Evolutionary conservation across 2,329 filamentous ascomycete genomes (phyloP).

Genomic region (Ceratocystis ficicola): DNA sequence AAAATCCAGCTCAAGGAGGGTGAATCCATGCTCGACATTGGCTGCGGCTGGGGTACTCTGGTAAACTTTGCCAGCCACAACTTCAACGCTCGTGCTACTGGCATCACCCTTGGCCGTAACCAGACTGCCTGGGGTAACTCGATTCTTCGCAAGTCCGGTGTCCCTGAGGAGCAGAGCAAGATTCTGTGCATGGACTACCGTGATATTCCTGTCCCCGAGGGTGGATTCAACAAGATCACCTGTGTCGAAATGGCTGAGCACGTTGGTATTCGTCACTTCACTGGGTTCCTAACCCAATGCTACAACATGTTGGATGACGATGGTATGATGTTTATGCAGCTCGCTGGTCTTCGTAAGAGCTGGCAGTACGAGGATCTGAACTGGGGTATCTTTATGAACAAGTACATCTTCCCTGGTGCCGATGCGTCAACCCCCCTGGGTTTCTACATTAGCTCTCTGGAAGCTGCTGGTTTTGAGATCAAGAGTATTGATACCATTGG

Average conservation of each 20-base stretch:
- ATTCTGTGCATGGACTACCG: constrained; percentile 97
- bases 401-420: constrained; percentile 94
- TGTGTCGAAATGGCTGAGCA: constrained; percentile 98
- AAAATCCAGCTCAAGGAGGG: constrained; percentile 77
- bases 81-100: constrained; percentile 75
- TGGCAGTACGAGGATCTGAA: constrained; percentile 98
- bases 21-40: constrained; percentile 82
- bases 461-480: constrained; percentile 68
- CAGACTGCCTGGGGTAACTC: constrained; percentile 95
- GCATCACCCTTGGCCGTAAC: constrained; percentile 89
- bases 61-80: constrained; percentile 85
- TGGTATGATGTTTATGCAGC: constrained; percentile 90
- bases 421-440: constrained; percentile 90
- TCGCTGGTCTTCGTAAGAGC: constrained; percentile 79
- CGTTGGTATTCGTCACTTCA: constrained; percentile 84
- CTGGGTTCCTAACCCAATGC: constrained; percentile 69
- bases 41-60: constrained; percentile 95
- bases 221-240: constrained; percentile 72
- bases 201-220: constrained; percentile 52
- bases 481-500: constrained; percentile 87
- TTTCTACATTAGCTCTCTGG: constrained; percentile 72
- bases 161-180: constrained; percentile 76
- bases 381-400: constrained; percentile 99
- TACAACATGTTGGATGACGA: constrained; percentile 95
- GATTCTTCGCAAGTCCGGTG: constrained; percentile 67